Base-by-base conservation (phyloP, 495 filamentous ascomycete genomes). In the Neurospora sp. region DNA sequence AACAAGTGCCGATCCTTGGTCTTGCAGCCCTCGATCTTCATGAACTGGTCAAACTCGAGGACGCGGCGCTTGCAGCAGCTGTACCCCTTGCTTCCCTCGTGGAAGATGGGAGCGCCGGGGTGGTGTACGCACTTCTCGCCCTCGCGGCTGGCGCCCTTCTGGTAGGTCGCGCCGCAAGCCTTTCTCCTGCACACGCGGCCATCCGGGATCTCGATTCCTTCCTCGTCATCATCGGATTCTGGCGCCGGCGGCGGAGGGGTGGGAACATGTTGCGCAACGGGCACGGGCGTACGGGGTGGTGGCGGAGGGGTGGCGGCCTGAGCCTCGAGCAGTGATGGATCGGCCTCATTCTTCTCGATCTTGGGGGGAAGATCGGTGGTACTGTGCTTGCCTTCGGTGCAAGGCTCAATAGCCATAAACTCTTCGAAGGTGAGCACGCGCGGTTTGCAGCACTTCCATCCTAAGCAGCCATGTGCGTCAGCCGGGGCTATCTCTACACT, bases 361-460 rank as follows among this genome's bases (percentile, higher is more conserved):
- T 87, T 82, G 14, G 86, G 82, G 1, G 90, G 88, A 70, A 90
- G 82, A 72, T 89, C 94, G 73, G 95, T 90, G 5, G 91, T 93
- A 72, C 93, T 95, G 85, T 99, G 96, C 76, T 91, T 96, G 78
- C 96, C 96, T 20, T 91, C 93, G 27, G 96, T 97, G 86, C 96
- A 99, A 31, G 96, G 95, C 39, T 93, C 88, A 76, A 99, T 98
- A 70, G 87, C 82, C 78, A 98, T 93, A 86, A 99, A 99, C 84
- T 99, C 96, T 83, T 99, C 96, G 79, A 99, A 99, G 70, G 95
- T 98, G 76, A 99, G 88, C 76, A 98, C 94, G 82, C 96, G 92
- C 73, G 95, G 92, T 85, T 98, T 99, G 88, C 96, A 99, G 85
- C 96, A 99, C 86, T 97, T 97, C 96, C 96, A 99, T 78, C 96